Base-by-base conservation (phyloP, 441 rosid species). In the Populus hybrid region DNA sequence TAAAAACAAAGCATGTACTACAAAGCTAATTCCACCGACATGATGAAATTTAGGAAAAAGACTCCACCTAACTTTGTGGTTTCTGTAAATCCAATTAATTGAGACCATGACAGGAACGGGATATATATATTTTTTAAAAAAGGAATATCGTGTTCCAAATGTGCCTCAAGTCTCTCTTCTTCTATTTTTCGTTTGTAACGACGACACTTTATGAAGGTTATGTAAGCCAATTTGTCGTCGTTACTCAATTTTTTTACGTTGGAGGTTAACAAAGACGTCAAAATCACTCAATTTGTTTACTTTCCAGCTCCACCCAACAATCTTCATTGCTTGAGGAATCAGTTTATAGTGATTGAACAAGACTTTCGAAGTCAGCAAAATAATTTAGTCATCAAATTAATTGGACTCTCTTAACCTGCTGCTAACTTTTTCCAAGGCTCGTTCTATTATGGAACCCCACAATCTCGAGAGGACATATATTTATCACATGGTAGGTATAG, bases 261-360 rank as follows among this genome's bases (percentile, higher is more conserved):
- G 66, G 80, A 53, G 12, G 19, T 59, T 57, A n/a, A n/a, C 68
- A 67, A 3, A 24, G 64, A 77, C 83, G 82, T 79, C 75, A 34
- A 74, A 59, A 61, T 70, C 80, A 80, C 80, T 40, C 79, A 50
- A 73, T 61, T 5, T 8, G 24, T n/a, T 65, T 1, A 40, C 75
- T 74, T 81, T 81, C 75, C 72, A 71, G 77, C 69, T 68, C 67
- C 70, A 12, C 6, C 9, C 36, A 4, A 28, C 19, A 4, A 36
- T 70, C 50, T 9, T 23, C 1, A 5, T 85, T 82, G 84, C 79
- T 68, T 80, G 36, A 46, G 59, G 82, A 76, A 74, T 71, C 67
- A 73, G 35, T n/a, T 69, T 1, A 14, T 7, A 42, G 68, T 32
- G 66, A 73, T 30, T 77, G 76, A 73, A 50, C 24, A 5, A 63